phyloP scores from a whole-genome alignment of 1,284 basidiomycete species.

The Anthracocystis walkeri region DNA sequence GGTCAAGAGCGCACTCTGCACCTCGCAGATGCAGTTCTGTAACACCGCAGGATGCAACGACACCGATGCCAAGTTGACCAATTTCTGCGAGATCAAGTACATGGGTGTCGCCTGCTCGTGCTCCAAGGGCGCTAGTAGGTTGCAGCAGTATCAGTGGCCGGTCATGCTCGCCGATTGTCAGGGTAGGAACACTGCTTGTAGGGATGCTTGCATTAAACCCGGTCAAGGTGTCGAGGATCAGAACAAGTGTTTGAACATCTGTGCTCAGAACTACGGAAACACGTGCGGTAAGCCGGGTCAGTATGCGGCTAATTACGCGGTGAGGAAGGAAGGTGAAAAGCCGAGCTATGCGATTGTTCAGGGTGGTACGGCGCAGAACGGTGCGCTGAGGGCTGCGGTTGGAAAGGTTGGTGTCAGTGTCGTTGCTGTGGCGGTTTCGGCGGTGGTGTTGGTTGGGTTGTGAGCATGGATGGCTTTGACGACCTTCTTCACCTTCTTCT shows the following conservation, averaged over 20 bases:
- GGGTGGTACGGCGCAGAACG: conserved; percentile 50
- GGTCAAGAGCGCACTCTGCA: conserved; percentile 50
- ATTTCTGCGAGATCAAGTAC: conserved; percentile 64
- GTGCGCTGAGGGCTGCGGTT: conserved; percentile 11
- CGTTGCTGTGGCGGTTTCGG: conserved; percentile 16
- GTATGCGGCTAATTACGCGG: conserved; percentile 63
- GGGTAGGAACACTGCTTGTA: conserved; percentile 55
- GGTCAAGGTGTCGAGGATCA: conserved; percentile 47
- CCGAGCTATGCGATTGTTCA: conserved; percentile 57
- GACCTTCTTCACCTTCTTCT: too few relatives aligned
- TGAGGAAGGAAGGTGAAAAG: conserved; percentile 50
- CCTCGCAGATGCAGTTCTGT: conserved; percentile 62
- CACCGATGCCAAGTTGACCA: conserved; percentile 44
- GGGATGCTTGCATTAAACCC: conserved; percentile 53
- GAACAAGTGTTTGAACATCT: conserved; percentile 50
- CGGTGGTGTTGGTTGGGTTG: conserved; percentile 14
- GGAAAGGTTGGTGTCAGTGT: conserved; percentile 16
- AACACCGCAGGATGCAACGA: conserved; percentile 57
- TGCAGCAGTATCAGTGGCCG: conserved; percentile 67
- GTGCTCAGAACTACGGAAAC: conserved; percentile 51
- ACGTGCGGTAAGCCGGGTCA: conserved; percentile 63
- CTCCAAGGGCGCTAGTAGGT: conserved; percentile 49
- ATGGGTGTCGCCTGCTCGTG: conserved; percentile 62
- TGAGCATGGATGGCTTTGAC: neutral
- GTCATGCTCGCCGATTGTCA: conserved; percentile 64